Conservation (phyloP, 768 basidiomycete species). For the Phaeotremella skinneri region DNA sequence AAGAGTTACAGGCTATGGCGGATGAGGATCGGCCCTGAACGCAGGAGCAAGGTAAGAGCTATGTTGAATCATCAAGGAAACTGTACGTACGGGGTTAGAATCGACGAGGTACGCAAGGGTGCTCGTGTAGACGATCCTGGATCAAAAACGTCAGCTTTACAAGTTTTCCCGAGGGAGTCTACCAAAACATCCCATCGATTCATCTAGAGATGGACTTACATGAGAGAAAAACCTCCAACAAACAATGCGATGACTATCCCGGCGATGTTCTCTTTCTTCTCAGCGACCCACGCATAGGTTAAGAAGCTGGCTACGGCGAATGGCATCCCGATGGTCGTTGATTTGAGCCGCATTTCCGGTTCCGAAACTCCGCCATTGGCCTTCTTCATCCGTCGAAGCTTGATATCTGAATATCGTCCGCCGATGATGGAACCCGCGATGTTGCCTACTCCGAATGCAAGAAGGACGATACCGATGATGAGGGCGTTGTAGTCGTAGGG, state of each 20-base stretch:
- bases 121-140: slow-evolving; percentile 63
- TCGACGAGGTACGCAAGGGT: slow-evolving; percentile 84
- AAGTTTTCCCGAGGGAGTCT: slow-evolving; percentile 5
- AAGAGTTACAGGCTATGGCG: slow-evolving; percentile 70
- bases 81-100: slow-evolving; percentile 59
- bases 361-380: slow-evolving; percentile 57
- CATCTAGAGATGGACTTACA: slow-evolving; percentile 57
- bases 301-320: slow-evolving; percentile 63
- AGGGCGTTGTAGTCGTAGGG: slow-evolving; percentile 68
- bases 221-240: slow-evolving; percentile 67
- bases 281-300: slow-evolving; percentile 72
- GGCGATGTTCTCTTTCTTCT: slow-evolving; percentile 64
- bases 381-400: slow-evolving; percentile 55
- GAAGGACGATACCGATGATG: slow-evolving; percentile 70
- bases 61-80: not conserved
- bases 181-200: not conserved
- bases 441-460: slow-evolving; percentile 66
- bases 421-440: slow-evolving; percentile 61
- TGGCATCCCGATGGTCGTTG: slow-evolving; percentile 60
- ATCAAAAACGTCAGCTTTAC: slow-evolving; percentile 8
- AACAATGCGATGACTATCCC: slow-evolving; percentile 72
- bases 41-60: not conserved
- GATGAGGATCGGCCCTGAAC: slow-evolving; percentile 65
- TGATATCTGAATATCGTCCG: slow-evolving; percentile 62
- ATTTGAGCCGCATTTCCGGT: slow-evolving; percentile 77